Evolutionary conservation across 2,329 filamentous ascomycete genomes (phyloP), one percentile per base, ranked within the genome.

Genomic region (Parasarocladium wereldwijsianum): DNA sequence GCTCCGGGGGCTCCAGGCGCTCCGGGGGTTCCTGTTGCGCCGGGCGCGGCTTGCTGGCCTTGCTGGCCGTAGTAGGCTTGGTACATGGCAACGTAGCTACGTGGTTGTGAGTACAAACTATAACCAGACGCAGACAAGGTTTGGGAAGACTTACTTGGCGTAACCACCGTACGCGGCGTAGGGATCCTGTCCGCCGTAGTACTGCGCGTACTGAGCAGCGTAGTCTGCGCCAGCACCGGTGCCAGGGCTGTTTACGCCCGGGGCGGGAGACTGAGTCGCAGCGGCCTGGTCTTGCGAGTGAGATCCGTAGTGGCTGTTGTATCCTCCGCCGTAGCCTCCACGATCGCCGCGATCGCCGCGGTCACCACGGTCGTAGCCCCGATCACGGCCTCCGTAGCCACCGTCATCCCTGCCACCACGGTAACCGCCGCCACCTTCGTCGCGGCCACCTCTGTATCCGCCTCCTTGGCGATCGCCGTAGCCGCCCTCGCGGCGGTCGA

Each of bases 121-220:
- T 18, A 24, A 23, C 8, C 9, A 17, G 26, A 5, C n/a, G 9
- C 6, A 6, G 8, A 7, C 9, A 23, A 28, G 14, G 9, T 14
- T 22, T 30, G 9, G 15, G 18, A 6, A 6, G 18, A 42, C 62
- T 47, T 66, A 82, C 58, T 78, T 80, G 42, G 76, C 70, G 53
- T 90, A 94, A 32, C 87, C 87, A 37, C 87, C 87, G 43, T 90
- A 94, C 7, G 81, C 75, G 24, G 84, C 84, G 50, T 94, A 94
- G 0, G 86, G 87, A 45, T 94, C 84, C 38, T 69, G 61, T 32
- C 64, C 63, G 38, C 64, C 66, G 37, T 86, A 87, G 52, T 92
- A 90, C 49, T 85, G 78, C 3, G 81, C 77, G 50, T 92, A 92
- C 46, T 87, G 80, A 12, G 78, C 73, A 31, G 72, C 72, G 50